A percentile compares a stretch with the other conserved stretches of the same genome.
Evolutionary conservation across 2,329 filamentous ascomycete genomes (phyloP).

Genomic region (Colletotrichum orchidophilum): DNA sequence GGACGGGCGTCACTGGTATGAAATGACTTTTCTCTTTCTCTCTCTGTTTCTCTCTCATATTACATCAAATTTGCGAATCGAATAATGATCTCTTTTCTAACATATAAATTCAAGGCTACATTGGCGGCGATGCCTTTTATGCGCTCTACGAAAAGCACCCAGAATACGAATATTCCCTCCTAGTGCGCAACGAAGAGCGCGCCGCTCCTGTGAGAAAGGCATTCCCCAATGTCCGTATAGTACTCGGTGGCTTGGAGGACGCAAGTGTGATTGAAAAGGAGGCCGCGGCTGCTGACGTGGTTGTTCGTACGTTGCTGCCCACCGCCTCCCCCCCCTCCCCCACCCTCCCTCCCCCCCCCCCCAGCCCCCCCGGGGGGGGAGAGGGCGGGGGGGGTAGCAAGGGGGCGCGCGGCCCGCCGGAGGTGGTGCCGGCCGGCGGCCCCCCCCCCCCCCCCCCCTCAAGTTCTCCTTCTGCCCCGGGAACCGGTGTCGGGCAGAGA

Average conservation of each 20-base stretch:
- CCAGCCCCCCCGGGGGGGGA: too few species aligned
- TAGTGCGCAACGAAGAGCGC: conserved; percentile 58
- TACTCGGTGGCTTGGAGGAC: conserved; percentile 59
- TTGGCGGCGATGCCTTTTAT: conserved; percentile 61
- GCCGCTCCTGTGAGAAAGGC: conserved; percentile 52
- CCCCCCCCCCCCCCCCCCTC: too few species aligned
- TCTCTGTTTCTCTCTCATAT: too few species aligned
- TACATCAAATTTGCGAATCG: neutral
- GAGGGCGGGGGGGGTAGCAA: too few species aligned
- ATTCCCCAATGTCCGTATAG: conserved; percentile 56
- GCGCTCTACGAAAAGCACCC: conserved; percentile 53
- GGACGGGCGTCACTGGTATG: conserved; percentile 56
- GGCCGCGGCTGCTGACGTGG: conserved; percentile 59
- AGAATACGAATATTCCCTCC: conserved; percentile 55
- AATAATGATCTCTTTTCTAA: neutral
- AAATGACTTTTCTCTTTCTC: neutral
- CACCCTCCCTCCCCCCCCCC: too few species aligned
- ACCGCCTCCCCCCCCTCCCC: too few species aligned
- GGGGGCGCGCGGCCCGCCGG: too few species aligned
- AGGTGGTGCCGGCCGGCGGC: too few species aligned
- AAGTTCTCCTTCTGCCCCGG: too few species aligned
- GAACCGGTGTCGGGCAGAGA: too few species aligned
- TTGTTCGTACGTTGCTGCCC: conserved; percentile 52
- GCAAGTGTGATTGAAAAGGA: conserved; percentile 58
- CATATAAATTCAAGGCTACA: conserved; percentile 51